Evolutionary conservation across 1,284 basidiomycete species (phyloP), one percentile per base, ranked within the genome.

Genomic region (Porodaedalea pini): DNA sequence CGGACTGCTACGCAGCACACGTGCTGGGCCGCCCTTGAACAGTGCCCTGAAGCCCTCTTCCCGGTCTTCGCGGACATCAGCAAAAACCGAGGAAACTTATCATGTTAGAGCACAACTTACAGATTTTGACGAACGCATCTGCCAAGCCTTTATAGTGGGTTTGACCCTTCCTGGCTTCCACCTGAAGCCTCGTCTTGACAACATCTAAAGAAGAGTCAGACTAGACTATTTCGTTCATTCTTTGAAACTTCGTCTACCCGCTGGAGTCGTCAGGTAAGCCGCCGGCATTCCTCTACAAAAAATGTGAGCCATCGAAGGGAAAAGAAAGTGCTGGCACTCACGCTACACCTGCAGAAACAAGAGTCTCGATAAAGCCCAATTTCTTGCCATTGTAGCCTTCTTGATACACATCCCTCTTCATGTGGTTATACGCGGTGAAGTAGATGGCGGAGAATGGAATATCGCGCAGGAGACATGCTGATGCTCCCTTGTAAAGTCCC

Each of bases 171-270:
- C 89, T 82, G 34, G 94, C 90, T 72, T 99, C 97, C n/a, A 94
- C 88, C 71, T 99, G 97, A 62, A 99, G 77, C 57, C 96, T 86
- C n/a, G 96, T 99, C 82, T 99, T 99, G 71, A 98, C 92, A 59
- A 99, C 97, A 72, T 99, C 96, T 85, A 73, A 31, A 65, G 31
- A 57, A 54, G 63, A 74, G n/a, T 36, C 73, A 63, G 48, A 34
- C 69, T 52, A 67, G 61, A 56, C 61, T 25, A 29, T 19, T 34
- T 57, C 32, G 50, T 39, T 54, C 34, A 44, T 23, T 49, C 29
- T 62, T 59, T 31, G 63, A 56, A 59, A 49, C 52, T 51, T 21
- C 44, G 54, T 75, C 66, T 64, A 90, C 89, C 89, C 65, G 88
- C 89, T 29, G 90, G 90, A 6, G 90, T 92, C 31, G 90, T 89